These are phyloP conservation scores for Senna tora DNA, from an alignment of 306 rosid species.

Conservation along the genomic window DNA sequence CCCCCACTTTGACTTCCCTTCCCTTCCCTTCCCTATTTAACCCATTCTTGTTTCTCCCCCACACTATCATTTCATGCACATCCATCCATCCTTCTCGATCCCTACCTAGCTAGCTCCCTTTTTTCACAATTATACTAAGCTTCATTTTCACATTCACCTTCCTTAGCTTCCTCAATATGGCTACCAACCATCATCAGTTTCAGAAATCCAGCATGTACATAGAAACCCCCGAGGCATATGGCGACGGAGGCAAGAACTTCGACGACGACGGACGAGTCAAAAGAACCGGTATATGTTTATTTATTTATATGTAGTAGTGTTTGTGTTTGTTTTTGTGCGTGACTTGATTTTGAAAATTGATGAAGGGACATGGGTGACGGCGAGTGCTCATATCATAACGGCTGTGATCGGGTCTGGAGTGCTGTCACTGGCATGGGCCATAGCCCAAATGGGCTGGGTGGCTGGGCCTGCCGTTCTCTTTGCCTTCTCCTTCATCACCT, in stretches of 20 bases:
- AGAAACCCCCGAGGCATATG: conserved; percentile 50
- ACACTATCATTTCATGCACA: neutral
- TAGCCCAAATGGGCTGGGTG: conserved; percentile 79
- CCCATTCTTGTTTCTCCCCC: neutral
- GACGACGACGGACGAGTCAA: conserved; percentile 75
- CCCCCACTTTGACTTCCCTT: conserved; percentile 34
- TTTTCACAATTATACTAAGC: too few relatives aligned
- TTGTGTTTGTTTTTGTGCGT: too few relatives aligned
- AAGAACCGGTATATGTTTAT: conserved; percentile 59
- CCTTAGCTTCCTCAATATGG: neutral
- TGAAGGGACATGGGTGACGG: conserved; percentile 84
- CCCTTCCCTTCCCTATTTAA: conserved; percentile 28
- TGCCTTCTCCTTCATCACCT: conserved; percentile 82
- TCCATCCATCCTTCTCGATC: too few relatives aligned
- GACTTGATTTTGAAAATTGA: too few relatives aligned
- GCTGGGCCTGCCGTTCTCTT: conserved; percentile 73
- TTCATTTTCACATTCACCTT: too few relatives aligned
- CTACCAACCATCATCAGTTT: conserved; percentile 13
- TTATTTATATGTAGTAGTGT: too few relatives aligned
- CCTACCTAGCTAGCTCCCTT: too few relatives aligned
- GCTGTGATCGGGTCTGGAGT: conserved; percentile 90
- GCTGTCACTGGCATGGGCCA: conserved; percentile 75
- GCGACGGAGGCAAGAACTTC: conserved; percentile 55
- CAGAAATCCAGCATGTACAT: conserved; percentile 57
- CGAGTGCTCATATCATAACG: conserved; percentile 84